Base-by-base conservation (phyloP, 2,329 filamentous ascomycete species). In the Talaromyces funiculosus region DNA sequence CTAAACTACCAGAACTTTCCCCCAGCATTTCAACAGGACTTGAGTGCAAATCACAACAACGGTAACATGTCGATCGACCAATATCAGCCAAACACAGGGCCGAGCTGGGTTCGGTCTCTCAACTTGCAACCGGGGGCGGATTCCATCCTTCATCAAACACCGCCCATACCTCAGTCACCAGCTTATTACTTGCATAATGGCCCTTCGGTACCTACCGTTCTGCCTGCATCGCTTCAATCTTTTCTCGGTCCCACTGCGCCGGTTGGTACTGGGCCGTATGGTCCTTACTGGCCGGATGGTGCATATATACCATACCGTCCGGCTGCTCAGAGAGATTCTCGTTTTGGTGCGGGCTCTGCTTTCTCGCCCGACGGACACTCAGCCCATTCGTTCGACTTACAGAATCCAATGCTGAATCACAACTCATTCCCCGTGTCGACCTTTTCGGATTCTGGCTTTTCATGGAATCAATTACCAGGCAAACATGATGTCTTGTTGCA, bases 261-360 rank as follows among this genome's bases (percentile, higher is more conserved):
- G 1, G 83, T 83, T 57, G 80, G 81, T 31, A 78, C 80, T 59
- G 82, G 82, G 8, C 78, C 81, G 4, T 86, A 83, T 71, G 84
- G 84, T 0, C 83, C 83, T 29, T 86, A 86, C 67, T 86, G 83
- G 83, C 83, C 84, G 20, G 82, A 86, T 75, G 84, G 84, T n/a
- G 82, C 79, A 8, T 84, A 80, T 65, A 81, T 82, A 38, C 82
- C 84, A 12, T 86, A 86, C 69, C 78, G 83, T 61, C 83, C 84
- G 12, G 82, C 83, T 37, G 82, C 83, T 5, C 73, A 83, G 61
- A 77, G 81, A 62, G 82, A 85, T 69, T 77, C 81, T 49, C 78
- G 81, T 20, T 81, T 73, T 58, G 70, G 72, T 47, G 64, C 68
- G 14, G 65, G 69, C 7, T 63, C 62, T 9, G 59, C 66, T 12